Conservation (phyloP, 495 filamentous ascomycete genomes). For the Trichoderma gamsii region DNA sequence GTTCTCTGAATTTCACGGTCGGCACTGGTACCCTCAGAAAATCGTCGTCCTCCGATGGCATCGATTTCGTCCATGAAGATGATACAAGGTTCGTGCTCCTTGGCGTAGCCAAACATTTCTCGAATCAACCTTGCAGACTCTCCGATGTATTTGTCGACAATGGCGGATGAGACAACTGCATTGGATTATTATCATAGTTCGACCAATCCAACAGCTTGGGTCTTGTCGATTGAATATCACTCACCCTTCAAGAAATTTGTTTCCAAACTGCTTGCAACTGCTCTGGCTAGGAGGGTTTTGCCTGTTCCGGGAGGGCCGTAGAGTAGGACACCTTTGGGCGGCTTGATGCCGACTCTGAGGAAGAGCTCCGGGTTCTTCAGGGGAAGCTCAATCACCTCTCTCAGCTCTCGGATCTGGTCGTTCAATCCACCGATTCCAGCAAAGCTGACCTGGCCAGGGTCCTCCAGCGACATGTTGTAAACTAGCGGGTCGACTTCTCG, state of each 20-base stretch:
- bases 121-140: slow-evolving; percentile 95
- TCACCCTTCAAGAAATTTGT: slow-evolving; percentile 97
- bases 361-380: slow-evolving; percentile 99
- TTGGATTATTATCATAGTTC: slow-evolving; percentile 18
- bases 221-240: slow-evolving; percentile 7
- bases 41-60: slow-evolving; percentile 93
- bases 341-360: slow-evolving; percentile 95
- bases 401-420: slow-evolving; percentile 95
- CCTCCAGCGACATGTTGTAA: slow-evolving; percentile 99
- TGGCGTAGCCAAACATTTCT: slow-evolving; percentile 99
- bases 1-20: slow-evolving; percentile 99
- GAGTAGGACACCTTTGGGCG: slow-evolving; percentile 93
- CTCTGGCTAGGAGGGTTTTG: slow-evolving; percentile 91
- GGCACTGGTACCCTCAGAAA: slow-evolving; percentile 96
- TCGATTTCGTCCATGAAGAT: slow-evolving; percentile 99
- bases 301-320: slow-evolving; percentile 98
- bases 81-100: slow-evolving; percentile 99
- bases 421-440: slow-evolving; percentile 98
- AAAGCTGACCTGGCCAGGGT: slow-evolving; percentile 96
- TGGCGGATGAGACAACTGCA: slow-evolving; percentile 95
- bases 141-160: slow-evolving; percentile 99
- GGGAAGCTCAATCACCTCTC: slow-evolving; percentile 96
- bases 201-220: no score
- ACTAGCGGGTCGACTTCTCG: slow-evolving; percentile 97
- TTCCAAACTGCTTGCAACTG: slow-evolving; percentile 93